Conservation (phyloP, 2,329 filamentous ascomycete species). For the Periconia sp. region DNA sequence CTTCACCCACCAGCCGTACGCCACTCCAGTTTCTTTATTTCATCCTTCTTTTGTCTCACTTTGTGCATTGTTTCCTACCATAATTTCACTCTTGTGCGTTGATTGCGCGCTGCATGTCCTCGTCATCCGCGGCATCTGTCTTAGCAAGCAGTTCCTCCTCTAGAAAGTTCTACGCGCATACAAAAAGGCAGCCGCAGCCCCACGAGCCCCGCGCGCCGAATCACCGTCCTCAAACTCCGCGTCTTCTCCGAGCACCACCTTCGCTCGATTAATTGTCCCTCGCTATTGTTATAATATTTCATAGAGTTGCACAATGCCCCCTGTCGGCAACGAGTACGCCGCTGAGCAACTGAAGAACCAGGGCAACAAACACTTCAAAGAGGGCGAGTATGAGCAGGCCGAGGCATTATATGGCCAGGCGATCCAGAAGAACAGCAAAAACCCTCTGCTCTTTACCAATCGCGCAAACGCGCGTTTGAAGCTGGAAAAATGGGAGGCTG, state of each 20-base stretch:
- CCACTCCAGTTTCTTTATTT: background rate
- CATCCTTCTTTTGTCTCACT: background rate
- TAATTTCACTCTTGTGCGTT: background rate
- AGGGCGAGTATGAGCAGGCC: conserved; percentile 65
- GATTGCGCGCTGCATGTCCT: background rate
- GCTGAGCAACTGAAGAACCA: conserved; percentile 53
- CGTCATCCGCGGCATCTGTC: background rate
- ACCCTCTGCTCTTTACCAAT: conserved; percentile 84
- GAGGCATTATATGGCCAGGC: conserved; percentile 74
- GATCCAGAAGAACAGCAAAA: conserved; percentile 76
- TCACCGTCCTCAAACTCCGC: conserved; percentile 5
- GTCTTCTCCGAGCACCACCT: background rate
- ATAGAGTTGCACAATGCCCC: conserved; percentile 19
- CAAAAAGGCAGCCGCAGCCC: conserved; percentile 2
- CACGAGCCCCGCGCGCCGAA: conserved; percentile 1
- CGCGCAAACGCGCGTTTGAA: conserved; percentile 81
- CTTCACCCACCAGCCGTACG: background rate
- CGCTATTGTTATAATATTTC: background rate
- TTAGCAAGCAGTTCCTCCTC: background rate
- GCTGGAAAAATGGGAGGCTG: conserved; percentile 71
- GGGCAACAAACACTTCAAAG: conserved; percentile 67
- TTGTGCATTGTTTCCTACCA: background rate
- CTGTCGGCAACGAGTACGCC: conserved; percentile 38
- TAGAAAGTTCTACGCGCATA: conserved; percentile 7
- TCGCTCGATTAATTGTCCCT: background rate